phyloP scores from a whole-genome alignment of 2,329 filamentous ascomycete genomes.

The Talaromyces atroroseus region DNA sequence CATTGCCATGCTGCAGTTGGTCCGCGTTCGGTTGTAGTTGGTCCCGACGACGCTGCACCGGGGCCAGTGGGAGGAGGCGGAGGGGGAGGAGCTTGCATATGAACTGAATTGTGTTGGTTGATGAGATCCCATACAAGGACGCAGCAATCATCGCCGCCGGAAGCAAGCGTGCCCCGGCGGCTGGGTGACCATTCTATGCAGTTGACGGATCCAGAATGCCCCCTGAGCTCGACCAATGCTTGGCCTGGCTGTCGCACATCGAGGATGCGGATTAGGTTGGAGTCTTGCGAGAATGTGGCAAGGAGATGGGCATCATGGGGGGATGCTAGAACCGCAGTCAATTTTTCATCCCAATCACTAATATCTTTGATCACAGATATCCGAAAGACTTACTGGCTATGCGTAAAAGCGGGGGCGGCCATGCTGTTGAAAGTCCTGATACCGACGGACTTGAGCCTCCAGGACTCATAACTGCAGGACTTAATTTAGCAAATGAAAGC shows the following conservation, averaged over 20 bases:
- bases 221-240: constrained; percentile 85
- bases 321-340: constrained; percentile 54
- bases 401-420: constrained; percentile 53
- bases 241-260: constrained; percentile 95
- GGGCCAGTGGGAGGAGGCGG: constrained; percentile 16
- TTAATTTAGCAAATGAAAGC: neutral
- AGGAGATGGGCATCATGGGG: constrained; percentile 93
- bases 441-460: constrained; percentile 55
- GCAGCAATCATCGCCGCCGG: constrained; percentile 84
- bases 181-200: constrained; percentile 93
- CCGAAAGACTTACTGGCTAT: constrained; percentile 34
- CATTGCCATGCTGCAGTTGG: constrained; percentile 43
- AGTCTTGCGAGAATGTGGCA: constrained; percentile 95
- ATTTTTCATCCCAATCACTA: neutral
- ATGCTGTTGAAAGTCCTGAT: constrained; percentile 55
- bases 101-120: constrained; percentile 54
- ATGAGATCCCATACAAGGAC: constrained; percentile 93
- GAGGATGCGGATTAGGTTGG: constrained; percentile 84
- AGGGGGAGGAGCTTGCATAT: constrained; percentile 29
- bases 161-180: constrained; percentile 80
- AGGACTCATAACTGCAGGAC: constrained; percentile 40
- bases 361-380: neutral
- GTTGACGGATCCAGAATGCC: constrained; percentile 79
- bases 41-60: constrained; percentile 15
- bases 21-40: constrained; percentile 36